Conservation (phyloP, 345 rosid genomes). For the Aurinia saxatilis region DNA sequence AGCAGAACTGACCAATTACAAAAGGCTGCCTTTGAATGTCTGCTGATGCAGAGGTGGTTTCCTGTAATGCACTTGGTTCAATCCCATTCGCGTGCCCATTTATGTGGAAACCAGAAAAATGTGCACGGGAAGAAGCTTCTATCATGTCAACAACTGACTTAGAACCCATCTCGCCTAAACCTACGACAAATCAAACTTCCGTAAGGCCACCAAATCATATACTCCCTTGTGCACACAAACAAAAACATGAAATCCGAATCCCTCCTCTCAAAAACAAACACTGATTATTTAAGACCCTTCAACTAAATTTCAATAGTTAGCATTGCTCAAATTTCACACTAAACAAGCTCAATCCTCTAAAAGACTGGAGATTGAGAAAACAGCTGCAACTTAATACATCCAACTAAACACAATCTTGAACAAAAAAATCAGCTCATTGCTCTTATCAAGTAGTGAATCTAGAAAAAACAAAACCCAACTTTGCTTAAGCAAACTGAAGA, state of each 20-base stretch:
- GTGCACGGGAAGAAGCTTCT: conserved; percentile 75
- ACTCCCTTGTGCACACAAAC: neutral
- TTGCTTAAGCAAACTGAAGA: neutral
- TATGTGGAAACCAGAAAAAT: conserved; percentile 69
- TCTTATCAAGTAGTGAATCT: neutral
- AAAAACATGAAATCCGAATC: neutral
- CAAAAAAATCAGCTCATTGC: neutral
- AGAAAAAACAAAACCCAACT: neutral
- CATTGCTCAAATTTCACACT: neutral
- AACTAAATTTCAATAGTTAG: neutral
- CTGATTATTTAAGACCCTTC: neutral
- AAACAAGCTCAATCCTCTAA: neutral
- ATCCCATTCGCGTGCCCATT: conserved; percentile 57
- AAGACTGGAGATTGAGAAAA: neutral
- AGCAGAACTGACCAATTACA: conserved; percentile 62
- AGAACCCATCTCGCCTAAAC: conserved; percentile 20
- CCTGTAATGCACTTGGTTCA: conserved; percentile 35
- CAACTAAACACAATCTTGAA: neutral
- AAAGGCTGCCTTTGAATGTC: conserved; percentile 73
- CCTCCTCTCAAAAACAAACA: neutral
- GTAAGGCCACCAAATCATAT: neutral
- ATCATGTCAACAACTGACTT: conserved; percentile 74
- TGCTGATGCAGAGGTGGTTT: conserved; percentile 43
- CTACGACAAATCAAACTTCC: neutral
- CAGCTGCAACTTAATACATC: neutral